Base-by-base conservation (phyloP, 768 basidiomycete genomes). In the Lactarius vividus region DNA sequence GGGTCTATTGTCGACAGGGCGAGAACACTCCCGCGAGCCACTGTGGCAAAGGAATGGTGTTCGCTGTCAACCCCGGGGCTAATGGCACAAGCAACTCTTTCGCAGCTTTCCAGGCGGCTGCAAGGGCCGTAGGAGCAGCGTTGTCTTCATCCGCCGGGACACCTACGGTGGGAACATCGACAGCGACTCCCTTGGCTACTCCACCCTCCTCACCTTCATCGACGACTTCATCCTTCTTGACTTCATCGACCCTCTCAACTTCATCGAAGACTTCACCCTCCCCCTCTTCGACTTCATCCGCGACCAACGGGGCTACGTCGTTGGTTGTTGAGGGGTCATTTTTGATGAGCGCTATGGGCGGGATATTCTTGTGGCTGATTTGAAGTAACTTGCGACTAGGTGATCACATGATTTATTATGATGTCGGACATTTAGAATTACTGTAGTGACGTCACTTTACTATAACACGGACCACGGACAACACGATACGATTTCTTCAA, bases 361-460 rank as follows among this genome's bases (percentile, higher is more conserved):
- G 83, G 35, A 85, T 84, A 11, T n/a, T 44, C 9, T 55, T 29
- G 20, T 42, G 18, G 42, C 8, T 42, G 42, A 42, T 42, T 39
- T 39, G 37, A 39, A 39, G 16, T n/a, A n/a, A n/a, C n/a, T n/a
- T n/a, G n/a, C 15, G 37, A 15, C 18, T 9, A 44, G 20, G 7
- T 18, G 42, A 44, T 44, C 42, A 44, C 42, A n/a, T 44, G 42
- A n/a, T 44, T n/a, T 44, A 20, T 44, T 44, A 44, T 44, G 42
- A 40, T 16, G 15, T 5, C 42, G 42, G 42, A 42, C 42, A 11
- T 10, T 11, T 37, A 37, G 37, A 37, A 37, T 37, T 37, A 37
- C n/a, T n/a, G n/a, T n/a, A n/a, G n/a, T 11, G 13, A 37, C 13
- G 37, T 37, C 37, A 37, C 37, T 37, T 37, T 37, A 37, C 15